Evolutionary conservation across 805 yeast species (phyloP).

Genomic region (Candida railenensis): DNA sequence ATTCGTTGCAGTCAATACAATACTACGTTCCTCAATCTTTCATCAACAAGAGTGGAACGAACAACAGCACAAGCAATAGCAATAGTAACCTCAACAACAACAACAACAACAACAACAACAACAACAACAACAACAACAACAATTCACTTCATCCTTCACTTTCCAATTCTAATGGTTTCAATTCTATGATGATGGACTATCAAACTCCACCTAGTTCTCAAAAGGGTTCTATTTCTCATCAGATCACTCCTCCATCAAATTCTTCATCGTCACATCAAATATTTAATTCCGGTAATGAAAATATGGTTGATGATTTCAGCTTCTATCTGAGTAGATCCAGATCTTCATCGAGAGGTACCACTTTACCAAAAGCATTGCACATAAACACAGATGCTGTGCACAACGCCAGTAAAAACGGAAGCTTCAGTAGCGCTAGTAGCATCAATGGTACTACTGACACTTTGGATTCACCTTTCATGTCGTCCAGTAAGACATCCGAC

Average conservation of each 20-base stretch:
- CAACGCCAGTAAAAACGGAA: constrained; percentile 21
- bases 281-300: constrained; percentile 3
- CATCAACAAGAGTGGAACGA: constrained; percentile 29
- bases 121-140: no score
- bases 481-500: constrained; percentile 36
- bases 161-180: constrained; percentile 19
- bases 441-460: constrained; percentile 12
- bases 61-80: neutral
- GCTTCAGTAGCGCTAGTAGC: constrained; percentile 6
- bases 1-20: constrained; percentile 43
- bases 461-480: constrained; percentile 43
- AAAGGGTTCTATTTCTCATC: constrained; percentile 28
- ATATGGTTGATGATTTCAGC: constrained; percentile 34
- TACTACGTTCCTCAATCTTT: constrained; percentile 44
- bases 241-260: constrained; percentile 13
- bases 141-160: neutral
- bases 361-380: constrained; percentile 34
- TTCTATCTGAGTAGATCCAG: constrained; percentile 20
- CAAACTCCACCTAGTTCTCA: constrained; percentile 39
- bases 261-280: constrained; percentile 5
- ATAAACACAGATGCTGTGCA: constrained; percentile 33
- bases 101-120: neutral
- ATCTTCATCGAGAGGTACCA: constrained; percentile 19
- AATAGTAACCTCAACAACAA: constrained; percentile 4
- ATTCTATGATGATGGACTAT: constrained; percentile 40